A percentile compares a stretch with the other conserved stretches of the same genome.
Evolutionary conservation across 371 early-diverging fungal species (phyloP).

Genomic region (Cokeromyces recurvatus): DNA sequence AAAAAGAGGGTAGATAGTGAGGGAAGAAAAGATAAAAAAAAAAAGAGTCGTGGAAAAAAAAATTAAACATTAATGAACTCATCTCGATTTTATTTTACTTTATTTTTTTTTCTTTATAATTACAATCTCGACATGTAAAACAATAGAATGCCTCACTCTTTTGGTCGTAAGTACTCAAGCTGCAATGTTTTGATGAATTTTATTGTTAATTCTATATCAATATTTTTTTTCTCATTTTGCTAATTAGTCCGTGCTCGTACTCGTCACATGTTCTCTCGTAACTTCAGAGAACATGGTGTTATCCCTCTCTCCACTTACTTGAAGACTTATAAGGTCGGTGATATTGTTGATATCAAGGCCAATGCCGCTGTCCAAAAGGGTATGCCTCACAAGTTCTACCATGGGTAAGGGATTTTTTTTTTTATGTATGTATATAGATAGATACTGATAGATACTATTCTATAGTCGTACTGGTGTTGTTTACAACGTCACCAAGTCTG

Average conservation of each 20-base stretch:
- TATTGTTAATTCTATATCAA: background rate
- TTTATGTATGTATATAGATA: too few species aligned
- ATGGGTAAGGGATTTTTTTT: constrained; percentile 66
- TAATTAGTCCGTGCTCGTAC: constrained; percentile 74
- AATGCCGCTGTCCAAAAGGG: constrained; percentile 97
- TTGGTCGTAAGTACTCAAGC: constrained; percentile 60
- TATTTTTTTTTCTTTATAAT: background rate
- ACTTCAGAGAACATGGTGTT: constrained; percentile 92
- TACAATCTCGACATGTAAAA: background rate
- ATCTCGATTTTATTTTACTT: background rate
- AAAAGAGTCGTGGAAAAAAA: too few species aligned
- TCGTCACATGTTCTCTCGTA: constrained; percentile 96
- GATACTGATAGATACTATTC: too few species aligned
- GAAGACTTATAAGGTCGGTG: constrained; percentile 94
- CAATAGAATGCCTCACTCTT: constrained; percentile 84
- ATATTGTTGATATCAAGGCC: constrained; percentile 33
- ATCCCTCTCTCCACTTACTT: constrained; percentile 95
- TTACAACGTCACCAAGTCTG: constrained; percentile 97
- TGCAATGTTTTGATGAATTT: background rate
- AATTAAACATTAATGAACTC: too few species aligned
- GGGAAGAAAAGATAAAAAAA: background rate
- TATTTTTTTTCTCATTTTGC: background rate
- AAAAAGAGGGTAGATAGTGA: background rate
- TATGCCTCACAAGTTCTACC: constrained; percentile 99
- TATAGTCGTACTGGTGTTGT: constrained; percentile 92